Conservation (phyloP, 2,329 filamentous ascomycete genomes). For the Diaporthe sp. region DNA sequence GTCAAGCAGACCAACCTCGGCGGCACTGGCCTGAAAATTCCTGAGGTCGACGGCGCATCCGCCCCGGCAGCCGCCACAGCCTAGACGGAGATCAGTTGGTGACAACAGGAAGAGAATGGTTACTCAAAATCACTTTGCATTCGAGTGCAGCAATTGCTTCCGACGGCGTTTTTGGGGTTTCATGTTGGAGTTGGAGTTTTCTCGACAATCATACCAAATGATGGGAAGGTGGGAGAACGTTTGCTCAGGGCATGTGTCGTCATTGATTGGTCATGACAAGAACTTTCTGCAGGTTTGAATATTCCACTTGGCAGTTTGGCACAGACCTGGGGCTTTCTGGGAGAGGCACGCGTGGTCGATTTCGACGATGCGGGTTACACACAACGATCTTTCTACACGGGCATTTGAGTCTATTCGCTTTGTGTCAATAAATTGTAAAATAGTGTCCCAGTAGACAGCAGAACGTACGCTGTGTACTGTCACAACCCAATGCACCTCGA, state of each 20-base stretch:
- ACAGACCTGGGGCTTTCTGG: background rate
- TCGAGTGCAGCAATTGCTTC: slow-evolving; percentile 20
- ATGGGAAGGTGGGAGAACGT: background rate
- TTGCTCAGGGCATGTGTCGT: background rate
- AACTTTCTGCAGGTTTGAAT: background rate
- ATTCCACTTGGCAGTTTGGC: background rate
- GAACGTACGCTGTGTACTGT: background rate
- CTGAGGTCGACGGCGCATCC: slow-evolving; percentile 62
- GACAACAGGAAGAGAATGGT: background rate
- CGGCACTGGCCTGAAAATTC: slow-evolving; percentile 78
- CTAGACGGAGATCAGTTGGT: background rate
- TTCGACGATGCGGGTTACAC: background rate
- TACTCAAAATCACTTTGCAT: slow-evolving; percentile 3
- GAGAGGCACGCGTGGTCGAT: background rate
- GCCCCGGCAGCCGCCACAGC: slow-evolving; percentile 46
- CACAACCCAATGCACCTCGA: background rate
- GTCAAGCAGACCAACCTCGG: slow-evolving; percentile 81
- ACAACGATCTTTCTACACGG: slow-evolving; percentile 12
- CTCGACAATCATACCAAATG: slow-evolving; percentile 22
- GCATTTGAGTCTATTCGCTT: background rate
- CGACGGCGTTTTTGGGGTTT: slow-evolving; percentile 35
- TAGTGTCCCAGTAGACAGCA: slow-evolving; percentile 13
- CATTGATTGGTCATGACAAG: background rate
- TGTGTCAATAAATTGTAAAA: background rate
- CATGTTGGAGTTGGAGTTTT: slow-evolving; percentile 18